Evolutionary conservation across 768 basidiomycete species (phyloP).

Genomic region (Mycena floridula): DNA sequence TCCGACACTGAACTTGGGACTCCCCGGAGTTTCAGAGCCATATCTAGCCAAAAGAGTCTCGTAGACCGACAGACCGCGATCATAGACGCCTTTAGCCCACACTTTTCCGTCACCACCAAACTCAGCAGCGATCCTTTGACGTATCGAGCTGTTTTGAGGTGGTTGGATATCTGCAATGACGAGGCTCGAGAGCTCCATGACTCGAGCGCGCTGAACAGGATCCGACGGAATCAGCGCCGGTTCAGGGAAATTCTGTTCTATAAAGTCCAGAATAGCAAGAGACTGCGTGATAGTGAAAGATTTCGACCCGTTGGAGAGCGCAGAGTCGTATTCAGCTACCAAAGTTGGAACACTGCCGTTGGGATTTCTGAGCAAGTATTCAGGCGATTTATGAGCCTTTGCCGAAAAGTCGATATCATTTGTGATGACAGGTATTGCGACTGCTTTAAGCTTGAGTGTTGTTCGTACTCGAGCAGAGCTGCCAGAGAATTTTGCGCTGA

Average conservation of each 20-base stretch:
- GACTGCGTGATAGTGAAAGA: not conserved
- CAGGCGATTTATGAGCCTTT: not conserved
- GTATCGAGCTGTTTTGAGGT: not conserved
- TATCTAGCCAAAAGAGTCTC: not conserved
- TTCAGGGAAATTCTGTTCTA: not conserved
- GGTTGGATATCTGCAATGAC: constrained; percentile 1
- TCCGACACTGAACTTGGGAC: not conserved
- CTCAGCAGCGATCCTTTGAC: not conserved
- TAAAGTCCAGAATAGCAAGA: not conserved
- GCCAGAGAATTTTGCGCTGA: not conserved
- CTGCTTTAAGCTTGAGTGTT: not conserved
- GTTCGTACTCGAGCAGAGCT: not conserved
- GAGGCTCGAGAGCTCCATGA: not conserved
- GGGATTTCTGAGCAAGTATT: not conserved
- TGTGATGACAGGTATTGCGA: not conserved
- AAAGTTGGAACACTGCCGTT: not conserved
- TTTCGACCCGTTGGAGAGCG: not conserved
- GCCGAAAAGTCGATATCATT: not conserved
- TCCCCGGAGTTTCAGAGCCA: no score
- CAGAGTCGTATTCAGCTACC: not conserved
- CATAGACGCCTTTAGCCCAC: not conserved
- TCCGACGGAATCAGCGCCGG: not conserved
- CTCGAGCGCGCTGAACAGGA: not conserved
- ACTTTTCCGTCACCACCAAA: not conserved
- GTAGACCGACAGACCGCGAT: not conserved